phyloP scores from a whole-genome alignment of 1,284 basidiomycete species.

The Microbotryum silenes-acaulis region DNA sequence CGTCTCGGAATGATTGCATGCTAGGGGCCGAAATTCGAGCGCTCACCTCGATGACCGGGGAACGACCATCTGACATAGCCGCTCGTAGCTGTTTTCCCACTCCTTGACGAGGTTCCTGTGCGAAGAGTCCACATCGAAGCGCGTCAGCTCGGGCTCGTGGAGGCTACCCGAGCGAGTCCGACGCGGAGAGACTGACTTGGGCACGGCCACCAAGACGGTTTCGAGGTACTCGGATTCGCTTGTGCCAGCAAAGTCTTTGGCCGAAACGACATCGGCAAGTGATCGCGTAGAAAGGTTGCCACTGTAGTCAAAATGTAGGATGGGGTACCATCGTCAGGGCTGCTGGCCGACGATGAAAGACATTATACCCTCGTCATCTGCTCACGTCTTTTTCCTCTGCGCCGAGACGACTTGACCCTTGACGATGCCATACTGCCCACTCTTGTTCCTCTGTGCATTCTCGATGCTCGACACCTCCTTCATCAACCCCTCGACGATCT shows the following conservation, averaged over 20 bases:
- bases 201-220: slow-evolving; percentile 86
- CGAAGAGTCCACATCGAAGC: neutral
- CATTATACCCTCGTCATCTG: slow-evolving; percentile 10
- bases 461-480: slow-evolving; percentile 38
- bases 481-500: slow-evolving; percentile 31
- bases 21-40: neutral
- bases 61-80: slow-evolving; percentile 81
- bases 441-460: slow-evolving; percentile 55
- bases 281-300: slow-evolving; percentile 89
- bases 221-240: slow-evolving; percentile 85
- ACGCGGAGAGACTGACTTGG: slow-evolving; percentile 57
- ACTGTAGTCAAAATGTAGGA: slow-evolving; percentile 45
- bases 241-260: slow-evolving; percentile 66
- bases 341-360: neutral
- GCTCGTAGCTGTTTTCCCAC: slow-evolving; percentile 85
- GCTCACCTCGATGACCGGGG: slow-evolving; percentile 83
- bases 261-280: slow-evolving; percentile 74
- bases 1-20: neutral
- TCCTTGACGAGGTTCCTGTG: slow-evolving; percentile 71
- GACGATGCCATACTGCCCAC: slow-evolving; percentile 85
- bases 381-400: slow-evolving; percentile 87
- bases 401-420: slow-evolving; percentile 89
- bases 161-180: too few relatives aligned
- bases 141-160: neutral
- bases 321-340: neutral